Evolutionary conservation across 2,329 filamentous ascomycete species (phyloP), one percentile per base, ranked within the genome.

Genomic region (Capronia americana): DNA sequence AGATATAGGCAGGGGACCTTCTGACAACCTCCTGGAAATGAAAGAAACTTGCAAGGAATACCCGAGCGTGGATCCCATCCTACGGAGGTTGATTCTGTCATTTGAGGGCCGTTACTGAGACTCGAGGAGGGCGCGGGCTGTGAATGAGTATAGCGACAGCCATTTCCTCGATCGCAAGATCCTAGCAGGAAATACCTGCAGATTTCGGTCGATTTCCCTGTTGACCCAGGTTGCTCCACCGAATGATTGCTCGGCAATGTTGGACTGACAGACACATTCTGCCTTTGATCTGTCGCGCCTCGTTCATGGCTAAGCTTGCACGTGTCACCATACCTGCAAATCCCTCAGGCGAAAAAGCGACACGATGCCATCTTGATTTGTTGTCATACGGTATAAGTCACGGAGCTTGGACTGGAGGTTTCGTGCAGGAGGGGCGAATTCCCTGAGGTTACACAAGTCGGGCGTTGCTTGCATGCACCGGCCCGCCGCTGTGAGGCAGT

Each of bases 111-210:
- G n/a, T 1, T 11, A 11, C 46, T 20, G 46, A 10, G 20, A 20
- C 24, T 11, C n/a, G 46, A 24, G 7, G n/a, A 24, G 4, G 46
- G 3, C 17, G 46, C n/a, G 46, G 7, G 46, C 11, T 24, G 46
- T 24, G 46, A 17, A 65, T 72, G 71, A 59, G 32, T 46, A 57
- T 68, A 71, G 24, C 38, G 51, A 56, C 71, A 73, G 23, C 41
- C 44, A 54, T 55, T 56, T 24, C 65, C 71, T 32, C 68, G 70
- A 24, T 63, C 57, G 60, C 71, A 72, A 24, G 51, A 51, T 17
- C 72, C 72, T 53, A 54, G 61, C 44, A 63, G 46, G 65, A 68
- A 67, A 57, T 65, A 70, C 12, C 41, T 68, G 66, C 69, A 71
- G 41, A 66, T 46, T 44, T 61, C 58, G 50, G 46, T 8, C 20